Evolutionary conservation across 2,329 filamentous ascomycete species (phyloP).

Genomic region (Oidium heveae): DNA sequence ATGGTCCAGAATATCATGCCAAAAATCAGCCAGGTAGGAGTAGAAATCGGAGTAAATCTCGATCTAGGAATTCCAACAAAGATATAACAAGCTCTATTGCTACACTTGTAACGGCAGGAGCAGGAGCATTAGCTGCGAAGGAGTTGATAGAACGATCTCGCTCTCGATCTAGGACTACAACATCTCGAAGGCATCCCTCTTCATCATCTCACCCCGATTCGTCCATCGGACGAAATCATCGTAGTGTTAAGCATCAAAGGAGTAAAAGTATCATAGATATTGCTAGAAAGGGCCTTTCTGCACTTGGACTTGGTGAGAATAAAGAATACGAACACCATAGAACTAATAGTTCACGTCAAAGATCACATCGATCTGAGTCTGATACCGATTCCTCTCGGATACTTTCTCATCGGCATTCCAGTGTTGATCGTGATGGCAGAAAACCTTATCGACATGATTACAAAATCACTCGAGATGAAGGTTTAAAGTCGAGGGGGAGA

Average conservation of each 20-base stretch:
- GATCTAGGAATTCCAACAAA: slow-evolving; percentile 21
- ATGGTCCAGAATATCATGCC: slow-evolving; percentile 38
- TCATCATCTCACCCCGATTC: slow-evolving; percentile 13
- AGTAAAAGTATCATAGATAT: slow-evolving; percentile 41
- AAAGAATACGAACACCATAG: slow-evolving; percentile 12
- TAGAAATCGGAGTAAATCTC: slow-evolving; percentile 42
- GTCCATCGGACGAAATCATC: slow-evolving; percentile 7
- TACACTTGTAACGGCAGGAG: slow-evolving; percentile 33
- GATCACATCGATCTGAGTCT: background rate
- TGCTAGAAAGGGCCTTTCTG: slow-evolving; percentile 34
- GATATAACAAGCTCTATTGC: slow-evolving; percentile 26
- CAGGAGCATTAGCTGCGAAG: slow-evolving; percentile 35
- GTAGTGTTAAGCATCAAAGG: slow-evolving; percentile 22
- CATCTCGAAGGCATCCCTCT: slow-evolving; percentile 10
- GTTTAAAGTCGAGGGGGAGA: too few relatives aligned
- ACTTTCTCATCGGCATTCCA: too few relatives aligned
- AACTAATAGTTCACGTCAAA: background rate
- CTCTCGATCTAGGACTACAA: slow-evolving; percentile 25
- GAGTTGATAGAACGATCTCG: slow-evolving; percentile 25
- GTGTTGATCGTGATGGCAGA: too few relatives aligned
- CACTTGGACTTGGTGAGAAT: slow-evolving; percentile 30
- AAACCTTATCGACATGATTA: too few relatives aligned
- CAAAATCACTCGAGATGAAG: too few relatives aligned
- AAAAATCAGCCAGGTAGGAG: slow-evolving; percentile 28
- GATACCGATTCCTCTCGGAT: background rate